Evolutionary conservation across 331 rosid genomes (phyloP).

Genomic region (Cucumis variabilis): DNA sequence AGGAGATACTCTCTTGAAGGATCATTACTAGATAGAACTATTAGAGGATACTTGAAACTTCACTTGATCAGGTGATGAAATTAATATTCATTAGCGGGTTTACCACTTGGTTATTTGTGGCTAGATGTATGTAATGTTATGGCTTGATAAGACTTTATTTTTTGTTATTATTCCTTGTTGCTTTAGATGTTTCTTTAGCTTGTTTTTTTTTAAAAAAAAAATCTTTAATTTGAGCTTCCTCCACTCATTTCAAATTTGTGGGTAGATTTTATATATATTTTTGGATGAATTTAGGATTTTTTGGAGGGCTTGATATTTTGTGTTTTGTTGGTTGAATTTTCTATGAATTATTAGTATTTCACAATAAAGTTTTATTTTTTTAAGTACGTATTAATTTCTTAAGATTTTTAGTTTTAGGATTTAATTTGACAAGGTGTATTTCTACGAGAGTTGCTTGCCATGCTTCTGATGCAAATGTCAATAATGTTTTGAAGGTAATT

Average conservation of each 20-base stretch:
- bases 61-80: background rate
- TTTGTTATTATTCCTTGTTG: background rate
- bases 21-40: no score
- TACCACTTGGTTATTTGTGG: background rate
- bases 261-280: background rate
- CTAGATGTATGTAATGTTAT: background rate
- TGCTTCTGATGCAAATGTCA: conserved; percentile 75
- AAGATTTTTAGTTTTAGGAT: background rate
- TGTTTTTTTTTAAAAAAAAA: background rate
- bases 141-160: background rate
- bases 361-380: background rate
- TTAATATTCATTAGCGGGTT: background rate
- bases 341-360: background rate
- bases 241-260: background rate
- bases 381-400: background rate
- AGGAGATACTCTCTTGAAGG: no score
- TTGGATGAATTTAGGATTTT: background rate
- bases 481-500: conserved; percentile 79
- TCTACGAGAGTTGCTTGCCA: conserved; percentile 94
- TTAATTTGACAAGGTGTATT: background rate
- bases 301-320: background rate
- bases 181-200: background rate
- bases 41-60: no score
- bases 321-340: background rate
- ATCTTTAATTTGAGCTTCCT: background rate